Base-by-base conservation (phyloP, 2,329 filamentous ascomycete species). In the Calonectria leucothoes region DNA sequence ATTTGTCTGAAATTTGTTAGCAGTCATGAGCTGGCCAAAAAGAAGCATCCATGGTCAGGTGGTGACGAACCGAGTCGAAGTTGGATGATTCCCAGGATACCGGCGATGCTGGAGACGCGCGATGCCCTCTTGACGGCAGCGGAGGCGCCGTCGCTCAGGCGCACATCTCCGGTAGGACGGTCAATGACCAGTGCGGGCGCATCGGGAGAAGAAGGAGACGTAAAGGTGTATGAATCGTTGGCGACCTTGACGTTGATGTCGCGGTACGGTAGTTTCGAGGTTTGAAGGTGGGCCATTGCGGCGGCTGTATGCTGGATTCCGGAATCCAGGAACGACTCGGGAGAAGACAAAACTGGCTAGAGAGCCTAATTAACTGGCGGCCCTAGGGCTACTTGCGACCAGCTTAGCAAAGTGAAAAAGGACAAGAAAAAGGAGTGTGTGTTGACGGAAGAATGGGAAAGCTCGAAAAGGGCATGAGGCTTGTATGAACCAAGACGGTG, bases 221-320 rank as follows among this genome's bases (percentile, higher is more conserved):
- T 96, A 86, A 99, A 99, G 80, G 95, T 95, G 89, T 99, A 99
- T 83, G 97, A 94, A 81, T 96, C 95, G 80, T 94, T 90, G 66
- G 96, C 95, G 77, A 95, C 94, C 85, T 98, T 95, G 84, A 99
- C 92, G 85, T 98, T 99, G 88, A 98, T 97, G 88, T 99, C 97
- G 83, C 96, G 92, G 86, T 96, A 99, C 27, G 96, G 97, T 78
- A 91, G 85, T 77, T 84, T 82, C 65, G 83, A 77, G 68, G 80
- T 79, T 45, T 82, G 81, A 45, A 85, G 78, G 70, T 84, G 82
- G 71, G 84, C 83, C 86, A 87, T 87, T 68, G 67, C 71, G 70
- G 73, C 66, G 49, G 51, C 29, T 70, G 55, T 55, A 63, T 39
- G 70, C 39, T 39, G 73, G 72, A 72, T 74, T 72, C 64, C 42